phyloP scores from a whole-genome alignment of 805 yeast species.

The Kodamaea neixiangensis region DNA sequence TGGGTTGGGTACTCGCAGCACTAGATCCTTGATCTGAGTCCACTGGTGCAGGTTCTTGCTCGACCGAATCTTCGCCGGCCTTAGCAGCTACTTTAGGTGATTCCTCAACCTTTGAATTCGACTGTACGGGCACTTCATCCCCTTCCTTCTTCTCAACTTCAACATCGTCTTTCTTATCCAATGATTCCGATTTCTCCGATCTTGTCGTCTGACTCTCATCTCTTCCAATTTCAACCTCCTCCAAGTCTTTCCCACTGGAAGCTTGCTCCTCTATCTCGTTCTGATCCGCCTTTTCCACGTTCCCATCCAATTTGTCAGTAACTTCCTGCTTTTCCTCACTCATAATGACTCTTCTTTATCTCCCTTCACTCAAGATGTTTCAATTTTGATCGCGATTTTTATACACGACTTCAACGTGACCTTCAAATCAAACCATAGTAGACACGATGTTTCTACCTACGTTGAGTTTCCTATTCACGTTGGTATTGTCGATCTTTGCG shows the following conservation, averaged over 20 bases:
- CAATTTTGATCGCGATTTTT: neutral
- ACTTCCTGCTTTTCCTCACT: neutral
- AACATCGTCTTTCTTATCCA: neutral
- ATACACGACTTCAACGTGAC: conserved; percentile 1
- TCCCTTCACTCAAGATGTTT: neutral
- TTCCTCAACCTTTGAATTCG: neutral
- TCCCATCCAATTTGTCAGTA: neutral
- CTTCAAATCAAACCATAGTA: neutral
- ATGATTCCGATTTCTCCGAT: neutral
- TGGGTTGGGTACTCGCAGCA: neutral
- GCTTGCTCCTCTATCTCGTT: neutral
- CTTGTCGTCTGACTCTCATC: neutral
- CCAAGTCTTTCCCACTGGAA: neutral
- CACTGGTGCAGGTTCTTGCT: neutral
- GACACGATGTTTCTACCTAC: conserved; percentile 23
- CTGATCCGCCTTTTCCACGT: neutral
- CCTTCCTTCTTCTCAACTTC: neutral
- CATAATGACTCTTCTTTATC: neutral
- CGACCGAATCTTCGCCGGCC: neutral
- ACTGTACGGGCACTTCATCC: neutral
- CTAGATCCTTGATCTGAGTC: neutral
- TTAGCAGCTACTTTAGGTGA: neutral
- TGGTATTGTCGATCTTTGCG: conserved; percentile 31
- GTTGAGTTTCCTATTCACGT: conserved; percentile 29
- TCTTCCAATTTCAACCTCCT: neutral